Conservation (phyloP, 2,329 filamentous ascomycete genomes). For the Colletotrichum sp. region DNA sequence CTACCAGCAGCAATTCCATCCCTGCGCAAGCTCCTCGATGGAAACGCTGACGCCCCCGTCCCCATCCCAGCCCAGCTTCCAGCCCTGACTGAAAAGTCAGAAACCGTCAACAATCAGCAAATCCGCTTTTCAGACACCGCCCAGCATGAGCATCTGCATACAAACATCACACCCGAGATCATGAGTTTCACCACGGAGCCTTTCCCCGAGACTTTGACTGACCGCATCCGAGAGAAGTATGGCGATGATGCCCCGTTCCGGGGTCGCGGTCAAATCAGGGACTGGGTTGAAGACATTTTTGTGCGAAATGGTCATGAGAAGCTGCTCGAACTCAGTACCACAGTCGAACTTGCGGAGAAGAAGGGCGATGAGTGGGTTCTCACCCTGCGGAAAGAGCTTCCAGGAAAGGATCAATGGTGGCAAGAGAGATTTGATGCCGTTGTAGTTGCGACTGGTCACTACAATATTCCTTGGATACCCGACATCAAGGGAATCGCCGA, state of each 20-base stretch:
- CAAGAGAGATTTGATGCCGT: slow-evolving; percentile 45
- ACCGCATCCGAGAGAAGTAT: slow-evolving; percentile 50
- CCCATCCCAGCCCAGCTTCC: slow-evolving; percentile 48
- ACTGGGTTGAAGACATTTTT: slow-evolving; percentile 52
- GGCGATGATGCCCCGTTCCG: slow-evolving; percentile 60
- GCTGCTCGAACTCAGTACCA: slow-evolving; percentile 56
- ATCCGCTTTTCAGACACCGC: slow-evolving; percentile 57
- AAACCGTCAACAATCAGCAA: slow-evolving; percentile 36
- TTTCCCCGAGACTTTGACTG: slow-evolving; percentile 44
- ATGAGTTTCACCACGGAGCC: slow-evolving; percentile 64
- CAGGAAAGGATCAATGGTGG: slow-evolving; percentile 43
- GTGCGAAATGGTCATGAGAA: slow-evolving; percentile 29
- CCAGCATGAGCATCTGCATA: slow-evolving; percentile 63
- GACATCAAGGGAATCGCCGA: slow-evolving; percentile 44
- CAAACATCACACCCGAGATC: slow-evolving; percentile 59
- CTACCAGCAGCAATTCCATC: slow-evolving; percentile 33
- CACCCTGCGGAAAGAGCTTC: slow-evolving; percentile 49
- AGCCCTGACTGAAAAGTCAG: slow-evolving; percentile 40
- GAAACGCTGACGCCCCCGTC: slow-evolving; percentile 49
- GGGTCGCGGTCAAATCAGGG: slow-evolving; percentile 58
- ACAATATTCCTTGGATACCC: slow-evolving; percentile 44
- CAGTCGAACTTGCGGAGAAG: slow-evolving; percentile 60
- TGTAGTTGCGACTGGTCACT: slow-evolving; percentile 46
- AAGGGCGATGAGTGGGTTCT: slow-evolving; percentile 50
- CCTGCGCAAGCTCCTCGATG: slow-evolving; percentile 38